Evolutionary conservation across 139 green algal genomes (phyloP).

Genomic region (Chlorella sp.): DNA sequence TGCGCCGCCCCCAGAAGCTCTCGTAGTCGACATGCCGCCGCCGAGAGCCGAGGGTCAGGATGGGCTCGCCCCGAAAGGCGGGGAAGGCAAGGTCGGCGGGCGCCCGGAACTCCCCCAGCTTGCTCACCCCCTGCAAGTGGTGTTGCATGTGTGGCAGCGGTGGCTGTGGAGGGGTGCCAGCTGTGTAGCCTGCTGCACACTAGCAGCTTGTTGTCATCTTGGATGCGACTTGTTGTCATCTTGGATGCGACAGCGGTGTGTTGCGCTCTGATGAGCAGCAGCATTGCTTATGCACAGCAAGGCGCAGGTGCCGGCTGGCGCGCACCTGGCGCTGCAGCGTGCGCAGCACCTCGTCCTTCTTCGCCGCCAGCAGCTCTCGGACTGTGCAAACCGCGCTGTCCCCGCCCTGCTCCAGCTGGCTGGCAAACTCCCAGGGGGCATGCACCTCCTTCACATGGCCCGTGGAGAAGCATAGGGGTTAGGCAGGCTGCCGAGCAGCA

Average conservation of each 20-base stretch:
- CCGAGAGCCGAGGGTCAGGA: constrained; percentile 45
- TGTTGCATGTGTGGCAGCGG: background rate
- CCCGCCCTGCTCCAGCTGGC: background rate
- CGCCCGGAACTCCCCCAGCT: constrained; percentile 20
- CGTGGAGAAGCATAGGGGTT: no score
- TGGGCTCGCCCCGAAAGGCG: constrained; percentile 12
- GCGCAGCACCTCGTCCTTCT: constrained; percentile 3
- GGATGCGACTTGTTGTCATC: no score
- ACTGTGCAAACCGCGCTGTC: background rate
- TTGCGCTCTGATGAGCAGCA: background rate
- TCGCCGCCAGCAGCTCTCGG: background rate
- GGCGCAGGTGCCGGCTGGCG: background rate
- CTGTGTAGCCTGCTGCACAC: no score
- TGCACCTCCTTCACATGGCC: background rate
- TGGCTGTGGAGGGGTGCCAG: no score
- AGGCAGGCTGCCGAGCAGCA: no score
- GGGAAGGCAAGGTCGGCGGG: constrained; percentile 18
- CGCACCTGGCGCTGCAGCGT: constrained; percentile 9
- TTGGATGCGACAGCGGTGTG: background rate
- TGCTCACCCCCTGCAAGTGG: background rate
- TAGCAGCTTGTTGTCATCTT: no score
- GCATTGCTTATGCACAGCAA: background rate
- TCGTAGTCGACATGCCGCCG: constrained; percentile 39
- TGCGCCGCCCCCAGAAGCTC: constrained; percentile 19
- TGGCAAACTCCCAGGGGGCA: constrained; percentile 20